A percentile compares a stretch with the other conserved stretches of the same genome.
Conservation (phyloP, 106 monocot species). For the Dendrobium chrysotoxum region DNA sequence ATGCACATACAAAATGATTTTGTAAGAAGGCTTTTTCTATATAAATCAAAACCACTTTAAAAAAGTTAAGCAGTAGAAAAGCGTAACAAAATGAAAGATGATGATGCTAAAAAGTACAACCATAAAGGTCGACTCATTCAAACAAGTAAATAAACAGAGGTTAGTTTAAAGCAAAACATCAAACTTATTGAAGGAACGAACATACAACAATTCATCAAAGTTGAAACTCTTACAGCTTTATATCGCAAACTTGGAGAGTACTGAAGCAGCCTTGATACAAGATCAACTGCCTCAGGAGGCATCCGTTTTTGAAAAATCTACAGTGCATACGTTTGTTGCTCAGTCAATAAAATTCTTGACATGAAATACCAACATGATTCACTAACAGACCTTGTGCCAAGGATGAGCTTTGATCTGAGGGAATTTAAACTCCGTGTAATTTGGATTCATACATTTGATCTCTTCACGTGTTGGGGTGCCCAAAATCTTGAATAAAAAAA, state of each 20-base stretch:
- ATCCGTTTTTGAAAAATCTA: constrained; percentile 60
- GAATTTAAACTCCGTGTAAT: constrained; percentile 40
- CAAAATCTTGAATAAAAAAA: constrained; percentile 19
- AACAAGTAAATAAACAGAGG: background rate
- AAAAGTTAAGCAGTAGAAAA: background rate
- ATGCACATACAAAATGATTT: background rate
- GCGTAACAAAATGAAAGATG: too few species aligned
- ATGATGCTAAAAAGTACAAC: too few species aligned
- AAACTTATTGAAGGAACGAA: background rate
- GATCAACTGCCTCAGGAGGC: constrained; percentile 72
- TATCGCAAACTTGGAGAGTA: constrained; percentile 73
- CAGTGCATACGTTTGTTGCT: background rate
- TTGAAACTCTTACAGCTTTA: constrained; percentile 56
- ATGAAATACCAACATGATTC: background rate
- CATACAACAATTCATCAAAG: background rate
- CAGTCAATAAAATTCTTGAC: background rate
- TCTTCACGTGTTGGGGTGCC: constrained; percentile 41
- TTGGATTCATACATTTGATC: constrained; percentile 43
- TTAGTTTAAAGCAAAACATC: background rate
- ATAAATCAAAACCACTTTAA: background rate
- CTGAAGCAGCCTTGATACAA: constrained; percentile 58
- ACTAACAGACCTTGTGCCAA: constrained; percentile 31
- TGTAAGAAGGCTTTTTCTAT: background rate
- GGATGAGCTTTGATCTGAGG: constrained; percentile 43
- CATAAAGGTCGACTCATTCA: background rate